These are phyloP conservation scores for Puccinia novopanici DNA, from an alignment of 1,284 basidiomycete species.

Conservation along the genomic window DNA sequence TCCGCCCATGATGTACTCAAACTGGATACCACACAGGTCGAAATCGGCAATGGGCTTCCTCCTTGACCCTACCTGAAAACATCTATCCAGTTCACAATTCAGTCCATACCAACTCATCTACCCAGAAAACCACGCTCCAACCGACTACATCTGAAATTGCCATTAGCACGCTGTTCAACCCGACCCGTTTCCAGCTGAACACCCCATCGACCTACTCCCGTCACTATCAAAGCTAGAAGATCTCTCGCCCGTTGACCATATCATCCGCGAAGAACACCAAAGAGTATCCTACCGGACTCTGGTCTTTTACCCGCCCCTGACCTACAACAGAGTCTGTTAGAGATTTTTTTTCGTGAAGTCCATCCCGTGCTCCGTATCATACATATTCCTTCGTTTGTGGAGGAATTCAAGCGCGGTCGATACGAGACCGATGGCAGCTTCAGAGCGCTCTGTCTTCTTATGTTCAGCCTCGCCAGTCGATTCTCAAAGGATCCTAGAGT, in stretches of 20 bases:
- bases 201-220: not conserved
- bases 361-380: constrained; percentile 71
- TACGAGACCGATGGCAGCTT: constrained; percentile 69
- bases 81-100: not conserved
- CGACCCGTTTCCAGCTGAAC: constrained; percentile 20
- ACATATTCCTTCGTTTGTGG: constrained; percentile 74
- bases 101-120: not conserved
- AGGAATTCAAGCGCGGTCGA: constrained; percentile 64
- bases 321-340: constrained; percentile 67
- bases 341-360: constrained; percentile 69
- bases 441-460: constrained; percentile 70
- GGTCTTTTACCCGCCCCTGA: constrained; percentile 59
- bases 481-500: constrained; percentile 70
- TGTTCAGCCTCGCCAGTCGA: constrained; percentile 74
- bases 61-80: constrained; percentile 12
- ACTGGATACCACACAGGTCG: not conserved
- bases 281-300: not conserved
- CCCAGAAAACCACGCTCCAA: not conserved
- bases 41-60: not conserved
- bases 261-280: constrained; percentile 24
- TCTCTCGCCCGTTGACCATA: constrained; percentile 36
- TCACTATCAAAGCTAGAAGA: constrained; percentile 22
- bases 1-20: not conserved
- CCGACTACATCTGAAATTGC: constrained; percentile 1
- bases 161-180: constrained; percentile 27